Base-by-base conservation (phyloP, 2,329 filamentous ascomycete genomes). In the Colletotrichum sojae region DNA sequence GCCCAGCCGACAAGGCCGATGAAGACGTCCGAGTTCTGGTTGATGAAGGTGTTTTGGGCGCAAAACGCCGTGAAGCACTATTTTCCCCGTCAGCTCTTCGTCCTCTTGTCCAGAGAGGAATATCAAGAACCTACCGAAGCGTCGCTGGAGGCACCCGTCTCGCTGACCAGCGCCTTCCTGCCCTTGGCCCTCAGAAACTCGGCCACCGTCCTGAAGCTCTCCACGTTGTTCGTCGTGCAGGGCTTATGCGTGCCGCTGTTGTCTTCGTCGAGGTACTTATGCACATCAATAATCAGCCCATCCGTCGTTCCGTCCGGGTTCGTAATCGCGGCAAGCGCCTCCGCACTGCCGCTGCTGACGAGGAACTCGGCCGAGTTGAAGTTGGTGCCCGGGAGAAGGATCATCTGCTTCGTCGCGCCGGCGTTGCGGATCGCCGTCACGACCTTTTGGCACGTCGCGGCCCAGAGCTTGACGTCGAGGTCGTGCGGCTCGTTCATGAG, bases 401-500 rank as follows among this genome's bases (percentile, higher is more conserved):
- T 91, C 74, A 88, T 85, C 71, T 92, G 88, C 20, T 80, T 79
- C 0, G 81, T 85, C n/a, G 90, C 90, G n/a, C 90, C 90, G 2
- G 88, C 86, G 49, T 84, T 77, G 51, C 91, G 87, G 73, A 93
- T 92, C 4, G 89, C 90, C 0, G 86, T 89, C 1, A 93, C 90
- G 16, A 83, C 89, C 13, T 83, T 83, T 75, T 92, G 91, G 69
- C 88, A 86, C 0, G 88, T 89, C 5, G 82, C 76, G 0, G 87
- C 89, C 90, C 90, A 92, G 1, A 79, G 76, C 27, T 75, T 77
- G 71, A 91, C 82, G 73, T 89, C 84, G 63, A 88, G 77, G 60
- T 89, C 86, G 76, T 91, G 89, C 6, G 90, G 90, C 79, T 90
- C 91, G 78, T 92, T 93, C 90, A 92, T 92, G 52, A 92, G 76